phyloP scores from a whole-genome alignment of 2,329 filamentous ascomycete species.

The Clonostachys byssicola region DNA sequence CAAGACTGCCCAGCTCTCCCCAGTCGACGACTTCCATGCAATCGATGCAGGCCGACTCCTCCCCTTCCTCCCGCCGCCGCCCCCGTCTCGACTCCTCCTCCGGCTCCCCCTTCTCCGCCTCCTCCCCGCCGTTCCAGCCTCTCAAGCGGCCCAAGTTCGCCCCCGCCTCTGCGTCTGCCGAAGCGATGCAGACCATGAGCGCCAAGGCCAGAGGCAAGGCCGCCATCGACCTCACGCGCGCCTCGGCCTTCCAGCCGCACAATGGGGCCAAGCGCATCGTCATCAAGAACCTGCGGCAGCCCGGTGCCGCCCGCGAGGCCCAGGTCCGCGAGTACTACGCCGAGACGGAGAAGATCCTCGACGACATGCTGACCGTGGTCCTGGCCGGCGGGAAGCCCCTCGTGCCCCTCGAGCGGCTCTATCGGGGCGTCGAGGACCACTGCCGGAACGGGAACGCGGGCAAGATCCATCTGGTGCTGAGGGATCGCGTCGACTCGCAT shows the following conservation, averaged over 20 bases:
- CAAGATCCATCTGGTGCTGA: conserved; percentile 63
- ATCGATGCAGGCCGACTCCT: conserved; percentile 18
- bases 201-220: conserved; percentile 24
- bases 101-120: conserved; percentile 13
- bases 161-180: background rate
- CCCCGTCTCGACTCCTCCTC: conserved; percentile 27
- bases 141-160: conserved; percentile 22
- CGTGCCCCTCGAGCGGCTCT: conserved; percentile 84
- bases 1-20: too few species aligned
- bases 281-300: conserved; percentile 84
- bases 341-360: conserved; percentile 69
- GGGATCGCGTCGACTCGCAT: conserved; percentile 62
- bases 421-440: conserved; percentile 86
- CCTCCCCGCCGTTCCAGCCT: conserved; percentile 10
- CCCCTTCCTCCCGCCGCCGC: conserved; percentile 29
- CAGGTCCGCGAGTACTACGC: conserved; percentile 76
- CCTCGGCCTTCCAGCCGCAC: conserved; percentile 62
- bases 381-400: conserved; percentile 61
- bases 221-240: conserved; percentile 24
- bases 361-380: conserved; percentile 67
- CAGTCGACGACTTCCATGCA: conserved; percentile 19
- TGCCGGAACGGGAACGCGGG: conserved; percentile 74
- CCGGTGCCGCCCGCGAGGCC: conserved; percentile 38
- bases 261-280: conserved; percentile 78
- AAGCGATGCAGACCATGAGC: background rate